Evolutionary conservation across 192 early-diverging fungal genomes (phyloP), one percentile per base, ranked within the genome.

Genomic region (Rhizophagus prolifer): DNA sequence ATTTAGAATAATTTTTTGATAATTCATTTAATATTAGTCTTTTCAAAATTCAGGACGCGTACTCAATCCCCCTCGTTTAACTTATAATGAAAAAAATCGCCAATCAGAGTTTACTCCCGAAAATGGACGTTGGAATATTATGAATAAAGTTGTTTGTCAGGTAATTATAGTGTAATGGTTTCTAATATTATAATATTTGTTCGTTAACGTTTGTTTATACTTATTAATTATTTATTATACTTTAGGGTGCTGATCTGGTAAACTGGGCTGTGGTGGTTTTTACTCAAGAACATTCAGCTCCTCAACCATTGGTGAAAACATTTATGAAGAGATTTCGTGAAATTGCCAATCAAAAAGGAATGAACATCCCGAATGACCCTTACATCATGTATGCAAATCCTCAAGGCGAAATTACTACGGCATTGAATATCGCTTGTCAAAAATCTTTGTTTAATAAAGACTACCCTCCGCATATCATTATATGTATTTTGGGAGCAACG

Each of bases 241-340:
- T 85, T 9, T 77, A 90, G 9, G 94, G 93, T 9, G 88, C 87
- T 5, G 86, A 85, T 6, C 88, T 97, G 26, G 80, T 84, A 25
- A 91, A 90, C 31, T 96, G 94, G 94, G 86, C 85, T 9, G 93
- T 98, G 21, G 86, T 97, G 4, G 88, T 91, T 38, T 92, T 97
- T 72, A 92, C 85, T 14, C 80, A 85, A 54, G 86, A 86, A 19
- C 72, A 81, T 19, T 79, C 88, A 2, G 81, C 90, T 13, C 85
- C 87, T 3, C 73, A 83, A 21, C 63, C 21, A 46, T 83, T 82
- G 25, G 85, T 92, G 30, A 84, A 92, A 78, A 74, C 82, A 36
- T 96, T 95, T 79, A 79, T 98, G 71, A 88, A 89, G 5, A 84
- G 86, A 30, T 83, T 98, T n/a, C 84, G 89, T 47, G 81, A 90